Evolutionary conservation across 257 asterid genomes (phyloP).

Genomic region (Plantago ovata): DNA sequence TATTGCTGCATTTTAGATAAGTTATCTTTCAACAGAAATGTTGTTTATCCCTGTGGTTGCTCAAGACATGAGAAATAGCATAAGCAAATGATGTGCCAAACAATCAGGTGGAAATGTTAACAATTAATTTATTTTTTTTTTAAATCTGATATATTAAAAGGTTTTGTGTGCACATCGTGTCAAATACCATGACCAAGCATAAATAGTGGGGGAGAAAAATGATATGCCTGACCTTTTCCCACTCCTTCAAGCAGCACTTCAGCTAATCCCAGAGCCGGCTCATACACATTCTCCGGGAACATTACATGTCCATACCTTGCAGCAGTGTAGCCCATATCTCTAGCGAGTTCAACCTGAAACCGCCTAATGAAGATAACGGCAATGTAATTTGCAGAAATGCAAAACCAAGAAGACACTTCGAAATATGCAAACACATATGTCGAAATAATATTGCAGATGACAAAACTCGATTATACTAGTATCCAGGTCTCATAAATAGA

Average conservation of each 20-base stretch:
- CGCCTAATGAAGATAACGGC: conserved; percentile 56
- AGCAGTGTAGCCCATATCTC: conserved; percentile 89
- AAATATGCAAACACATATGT: background rate
- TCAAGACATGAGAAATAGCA: no score
- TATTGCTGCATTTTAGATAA: no score
- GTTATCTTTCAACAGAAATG: no score
- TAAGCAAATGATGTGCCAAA: no score
- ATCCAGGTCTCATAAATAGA: background rate
- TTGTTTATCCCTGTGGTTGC: no score
- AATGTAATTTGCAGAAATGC: conserved; percentile 40
- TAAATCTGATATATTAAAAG: no score
- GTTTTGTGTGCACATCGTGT: no score
- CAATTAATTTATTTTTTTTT: no score
- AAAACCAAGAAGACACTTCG: background rate
- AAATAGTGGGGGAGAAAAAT: background rate
- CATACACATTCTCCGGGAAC: conserved; percentile 99
- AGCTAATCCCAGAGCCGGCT: conserved; percentile 88
- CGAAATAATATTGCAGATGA: conserved; percentile 16
- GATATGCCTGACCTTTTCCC: conserved; percentile 62
- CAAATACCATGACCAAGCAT: background rate
- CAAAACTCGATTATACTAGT: conserved; percentile 2
- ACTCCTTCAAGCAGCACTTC: conserved; percentile 88
- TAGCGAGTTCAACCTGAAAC: conserved; percentile 97
- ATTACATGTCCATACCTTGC: conserved; percentile 98
- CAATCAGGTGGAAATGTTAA: no score